Evolutionary conservation across 2,329 filamentous ascomycete species (phyloP).

Genomic region (Colletotrichum karsti): DNA sequence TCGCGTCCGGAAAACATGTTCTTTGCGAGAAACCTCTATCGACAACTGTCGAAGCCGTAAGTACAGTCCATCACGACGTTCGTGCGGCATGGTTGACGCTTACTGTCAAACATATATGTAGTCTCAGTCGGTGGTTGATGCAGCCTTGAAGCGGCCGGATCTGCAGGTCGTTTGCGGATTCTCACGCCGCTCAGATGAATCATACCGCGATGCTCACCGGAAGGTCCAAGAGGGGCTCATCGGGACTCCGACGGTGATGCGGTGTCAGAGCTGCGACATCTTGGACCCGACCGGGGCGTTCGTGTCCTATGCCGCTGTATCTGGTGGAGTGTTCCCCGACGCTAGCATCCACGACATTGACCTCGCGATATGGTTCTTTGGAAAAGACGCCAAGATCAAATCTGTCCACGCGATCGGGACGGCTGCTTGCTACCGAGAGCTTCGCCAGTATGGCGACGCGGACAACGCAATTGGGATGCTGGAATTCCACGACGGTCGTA

Average conservation of each 20-base stretch:
- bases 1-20: constrained; percentile 62
- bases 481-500: constrained; percentile 56
- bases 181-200: constrained; percentile 64
- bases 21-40: constrained; percentile 68
- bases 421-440: constrained; percentile 40
- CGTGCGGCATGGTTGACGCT: constrained; percentile 11
- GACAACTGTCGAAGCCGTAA: constrained; percentile 66
- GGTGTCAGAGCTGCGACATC: constrained; percentile 74
- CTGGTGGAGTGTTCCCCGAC: constrained; percentile 76
- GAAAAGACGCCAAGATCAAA: constrained; percentile 39
- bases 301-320: constrained; percentile 71
- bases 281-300: constrained; percentile 73
- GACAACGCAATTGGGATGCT: constrained; percentile 59
- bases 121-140: constrained; percentile 68
- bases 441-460: constrained; percentile 40
- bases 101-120: constrained; percentile 34
- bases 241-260: constrained; percentile 67
- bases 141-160: constrained; percentile 61
- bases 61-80: too few species aligned
- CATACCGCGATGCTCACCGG: constrained; percentile 67
- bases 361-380: constrained; percentile 44
- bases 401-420: constrained; percentile 41
- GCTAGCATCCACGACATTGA: constrained; percentile 75
- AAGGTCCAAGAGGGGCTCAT: constrained; percentile 63
- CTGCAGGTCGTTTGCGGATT: constrained; percentile 67